Conservation (phyloP, 148 eudicot genomes). For the Heliosperma pusillum region DNA sequence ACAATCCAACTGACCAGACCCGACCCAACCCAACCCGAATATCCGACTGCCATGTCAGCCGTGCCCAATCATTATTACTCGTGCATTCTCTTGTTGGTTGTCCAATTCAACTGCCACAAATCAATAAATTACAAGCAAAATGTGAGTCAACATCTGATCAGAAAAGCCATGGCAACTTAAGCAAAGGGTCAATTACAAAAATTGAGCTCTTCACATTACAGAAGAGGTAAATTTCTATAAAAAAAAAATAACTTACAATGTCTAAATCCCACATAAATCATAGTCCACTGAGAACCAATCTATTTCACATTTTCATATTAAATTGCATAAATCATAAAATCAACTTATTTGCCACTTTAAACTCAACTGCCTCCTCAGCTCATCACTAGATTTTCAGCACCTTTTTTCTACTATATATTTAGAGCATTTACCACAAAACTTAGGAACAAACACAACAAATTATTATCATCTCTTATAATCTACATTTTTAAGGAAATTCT, state of each 20-base stretch:
- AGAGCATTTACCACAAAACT: neutral
- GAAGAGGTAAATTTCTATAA: slow-evolving; percentile 1
- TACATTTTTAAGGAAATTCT: neutral
- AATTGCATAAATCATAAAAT: neutral
- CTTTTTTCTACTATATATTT: slow-evolving; percentile 17
- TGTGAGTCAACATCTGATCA: neutral
- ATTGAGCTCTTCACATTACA: slow-evolving; percentile 13
- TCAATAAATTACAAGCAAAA: neutral
- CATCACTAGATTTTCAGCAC: neutral
- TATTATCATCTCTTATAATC: neutral
- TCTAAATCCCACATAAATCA: slow-evolving; percentile 7
- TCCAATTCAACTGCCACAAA: slow-evolving; percentile 7
- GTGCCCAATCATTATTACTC: no score
- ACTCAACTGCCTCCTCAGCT: neutral
- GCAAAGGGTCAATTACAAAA: slow-evolving; percentile 18
- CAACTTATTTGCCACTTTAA: slow-evolving; percentile 13
- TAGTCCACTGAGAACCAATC: slow-evolving; percentile 16
- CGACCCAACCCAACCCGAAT: no score
- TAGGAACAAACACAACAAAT: slow-evolving; percentile 1
- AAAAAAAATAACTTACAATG: slow-evolving; percentile 3
- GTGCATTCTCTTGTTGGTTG: neutral
- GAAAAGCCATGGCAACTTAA: slow-evolving; percentile 3
- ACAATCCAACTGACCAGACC: no score
- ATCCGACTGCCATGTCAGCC: no score
- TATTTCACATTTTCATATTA: slow-evolving; percentile 6